Percentiles rank a stretch among this genome's conserved stretches.
phyloP scores from a whole-genome alignment of 495 filamentous ascomycete species.

The Penicillium angulare region DNA sequence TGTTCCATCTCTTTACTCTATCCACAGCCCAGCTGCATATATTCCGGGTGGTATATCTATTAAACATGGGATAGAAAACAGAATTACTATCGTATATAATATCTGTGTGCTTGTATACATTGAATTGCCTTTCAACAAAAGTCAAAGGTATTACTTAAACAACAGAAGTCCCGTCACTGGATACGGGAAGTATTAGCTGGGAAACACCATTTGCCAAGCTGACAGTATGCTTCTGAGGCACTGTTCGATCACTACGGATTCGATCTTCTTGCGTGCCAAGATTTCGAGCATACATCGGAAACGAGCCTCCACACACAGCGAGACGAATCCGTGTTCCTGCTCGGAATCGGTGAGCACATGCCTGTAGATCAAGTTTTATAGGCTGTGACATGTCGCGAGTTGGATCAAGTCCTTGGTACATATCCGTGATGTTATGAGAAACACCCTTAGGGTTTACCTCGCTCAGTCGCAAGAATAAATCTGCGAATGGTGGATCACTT shows the following conservation, averaged over 20 bases:
- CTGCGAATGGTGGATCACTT: slow-evolving; percentile 26
- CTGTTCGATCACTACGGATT: slow-evolving; percentile 8
- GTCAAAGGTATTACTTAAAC: not conserved
- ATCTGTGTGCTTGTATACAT: not conserved
- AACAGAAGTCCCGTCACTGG: not conserved
- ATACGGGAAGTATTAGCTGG: slow-evolving; percentile 11
- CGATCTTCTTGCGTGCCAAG: slow-evolving; percentile 19
- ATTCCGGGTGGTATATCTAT: too few relatives aligned
- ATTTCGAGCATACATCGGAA: slow-evolving; percentile 21
- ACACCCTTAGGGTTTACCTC: slow-evolving; percentile 26
- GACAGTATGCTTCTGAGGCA: slow-evolving; percentile 15
- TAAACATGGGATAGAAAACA: too few relatives aligned
- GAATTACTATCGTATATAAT: too few relatives aligned
- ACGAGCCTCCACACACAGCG: slow-evolving; percentile 16
- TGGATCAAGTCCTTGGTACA: slow-evolving; percentile 16
- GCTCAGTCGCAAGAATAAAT: slow-evolving; percentile 28
- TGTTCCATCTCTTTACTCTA: too few relatives aligned
- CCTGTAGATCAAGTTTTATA: slow-evolving; percentile 10
- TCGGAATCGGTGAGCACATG: slow-evolving; percentile 18
- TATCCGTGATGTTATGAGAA: slow-evolving; percentile 26
- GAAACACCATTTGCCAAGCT: slow-evolving; percentile 15
- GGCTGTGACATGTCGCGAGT: slow-evolving; percentile 10
- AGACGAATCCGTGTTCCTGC: slow-evolving; percentile 13
- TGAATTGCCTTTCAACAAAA: not conserved
- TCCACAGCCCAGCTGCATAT: too few relatives aligned